Percentiles rank a stretch among this genome's conserved stretches.
These are phyloP conservation scores for Trichophaea hybrida DNA, from an alignment of 2,329 filamentous ascomycete species.

Conservation along the genomic window DNA sequence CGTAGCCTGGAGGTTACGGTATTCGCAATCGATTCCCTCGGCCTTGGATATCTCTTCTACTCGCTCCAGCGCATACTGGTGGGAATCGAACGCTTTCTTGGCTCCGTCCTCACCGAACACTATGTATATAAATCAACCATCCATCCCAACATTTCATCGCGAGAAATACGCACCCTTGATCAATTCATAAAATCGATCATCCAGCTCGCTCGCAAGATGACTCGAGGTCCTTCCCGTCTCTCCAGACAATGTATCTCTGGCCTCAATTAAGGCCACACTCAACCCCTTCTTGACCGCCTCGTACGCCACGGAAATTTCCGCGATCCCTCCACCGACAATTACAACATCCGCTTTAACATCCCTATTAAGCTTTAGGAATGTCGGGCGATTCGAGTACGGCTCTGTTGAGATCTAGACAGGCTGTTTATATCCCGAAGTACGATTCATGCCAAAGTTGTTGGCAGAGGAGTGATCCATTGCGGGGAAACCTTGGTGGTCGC, in stretches of 20 bases:
- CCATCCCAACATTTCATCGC: neutral
- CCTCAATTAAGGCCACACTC: constrained; percentile 41
- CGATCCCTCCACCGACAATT: constrained; percentile 41
- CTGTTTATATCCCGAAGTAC: constrained; percentile 39
- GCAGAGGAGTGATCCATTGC: constrained; percentile 1
- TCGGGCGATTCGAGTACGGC: constrained; percentile 35
- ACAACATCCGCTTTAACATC: constrained; percentile 38
- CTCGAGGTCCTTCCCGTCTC: constrained; percentile 42
- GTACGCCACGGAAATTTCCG: constrained; percentile 40
- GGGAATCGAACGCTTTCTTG: constrained; percentile 39
- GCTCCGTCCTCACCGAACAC: constrained; percentile 40
- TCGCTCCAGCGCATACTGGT: constrained; percentile 40
- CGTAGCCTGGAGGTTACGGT: constrained; percentile 38
- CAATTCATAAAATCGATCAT: constrained; percentile 41
- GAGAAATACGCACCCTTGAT: constrained; percentile 30
- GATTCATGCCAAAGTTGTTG: constrained; percentile 18
- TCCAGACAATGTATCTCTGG: constrained; percentile 40
- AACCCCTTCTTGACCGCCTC: constrained; percentile 40
- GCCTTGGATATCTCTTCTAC: constrained; percentile 39
- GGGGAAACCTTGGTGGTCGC: neutral
- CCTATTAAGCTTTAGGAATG: constrained; percentile 33
- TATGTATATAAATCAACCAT: neutral
- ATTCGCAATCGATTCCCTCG: constrained; percentile 43
- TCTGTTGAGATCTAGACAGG: constrained; percentile 41
- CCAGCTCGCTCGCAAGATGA: constrained; percentile 41